Conservation (phyloP, 2,329 filamentous ascomycete genomes). For the Sporothrix mexicana region DNA sequence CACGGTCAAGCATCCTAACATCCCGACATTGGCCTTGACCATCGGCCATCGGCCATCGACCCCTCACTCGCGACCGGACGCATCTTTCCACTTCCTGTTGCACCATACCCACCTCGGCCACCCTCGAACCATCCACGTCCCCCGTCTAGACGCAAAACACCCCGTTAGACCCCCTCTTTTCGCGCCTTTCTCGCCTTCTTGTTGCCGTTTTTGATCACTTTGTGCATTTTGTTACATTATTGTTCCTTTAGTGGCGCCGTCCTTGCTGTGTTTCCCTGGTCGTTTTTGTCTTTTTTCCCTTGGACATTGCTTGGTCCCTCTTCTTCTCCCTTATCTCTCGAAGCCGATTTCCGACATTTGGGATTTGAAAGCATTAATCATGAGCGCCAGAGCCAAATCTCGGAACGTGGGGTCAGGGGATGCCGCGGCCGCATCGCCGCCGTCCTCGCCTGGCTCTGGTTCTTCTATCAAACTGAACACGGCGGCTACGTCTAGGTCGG, state of each 20-base stretch:
- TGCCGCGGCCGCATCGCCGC: constrained; percentile 9
- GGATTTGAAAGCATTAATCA: neutral
- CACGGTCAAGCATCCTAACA: neutral
- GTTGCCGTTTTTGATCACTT: no score
- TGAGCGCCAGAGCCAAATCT: neutral
- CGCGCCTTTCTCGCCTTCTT: neutral
- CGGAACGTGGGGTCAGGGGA: neutral
- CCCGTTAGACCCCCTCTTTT: constrained; percentile 2
- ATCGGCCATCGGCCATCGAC: neutral
- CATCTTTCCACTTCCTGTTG: neutral
- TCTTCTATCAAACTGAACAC: neutral
- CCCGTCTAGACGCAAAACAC: neutral
- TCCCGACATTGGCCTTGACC: neutral
- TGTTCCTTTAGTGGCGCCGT: no score
- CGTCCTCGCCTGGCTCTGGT: neutral
- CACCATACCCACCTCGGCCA: neutral
- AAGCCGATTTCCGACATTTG: neutral
- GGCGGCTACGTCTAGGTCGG: neutral
- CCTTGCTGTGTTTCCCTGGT: no score
- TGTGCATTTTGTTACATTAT: no score
- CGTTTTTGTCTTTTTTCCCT: no score
- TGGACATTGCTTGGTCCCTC: no score
- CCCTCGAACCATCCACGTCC: neutral
- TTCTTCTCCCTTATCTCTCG: neutral
- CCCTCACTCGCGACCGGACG: neutral